Conservation (phyloP, 2,329 filamentous ascomycete genomes). For the Colletotrichum australisinense region DNA sequence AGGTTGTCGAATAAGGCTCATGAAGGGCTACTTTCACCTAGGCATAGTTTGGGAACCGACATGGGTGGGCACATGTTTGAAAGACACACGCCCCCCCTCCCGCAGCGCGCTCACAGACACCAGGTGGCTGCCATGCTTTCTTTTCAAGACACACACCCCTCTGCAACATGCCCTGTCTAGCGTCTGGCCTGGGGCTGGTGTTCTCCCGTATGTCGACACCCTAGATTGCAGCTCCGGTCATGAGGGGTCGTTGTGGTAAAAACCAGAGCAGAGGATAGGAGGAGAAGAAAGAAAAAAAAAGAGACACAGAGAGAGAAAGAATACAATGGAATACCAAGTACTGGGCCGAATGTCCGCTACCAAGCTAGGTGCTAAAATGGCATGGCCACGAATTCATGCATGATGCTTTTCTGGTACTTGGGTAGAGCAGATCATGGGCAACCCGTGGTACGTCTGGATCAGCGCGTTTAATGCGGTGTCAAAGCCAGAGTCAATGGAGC, state of each 20-base stretch:
- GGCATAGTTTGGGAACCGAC: conserved; percentile 35
- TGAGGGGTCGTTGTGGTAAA: conserved; percentile 20
- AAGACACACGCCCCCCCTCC: conserved; percentile 30
- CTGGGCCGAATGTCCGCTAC: conserved; percentile 45
- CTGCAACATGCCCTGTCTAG: conserved; percentile 19
- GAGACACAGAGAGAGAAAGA: conserved; percentile 21
- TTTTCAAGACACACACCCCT: conserved; percentile 29
- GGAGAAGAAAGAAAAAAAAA: too few species aligned
- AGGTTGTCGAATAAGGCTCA: conserved; percentile 35
- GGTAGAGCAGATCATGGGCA: conserved; percentile 44
- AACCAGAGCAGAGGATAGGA: not conserved
- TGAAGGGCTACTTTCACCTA: conserved; percentile 27
- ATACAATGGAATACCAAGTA: conserved; percentile 42
- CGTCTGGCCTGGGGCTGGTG: conserved; percentile 27
- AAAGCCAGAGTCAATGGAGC: conserved; percentile 23
- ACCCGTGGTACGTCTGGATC: conserved; percentile 41
- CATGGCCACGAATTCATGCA: conserved; percentile 60
- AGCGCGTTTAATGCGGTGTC: conserved; percentile 40
- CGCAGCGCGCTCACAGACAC: conserved; percentile 29
- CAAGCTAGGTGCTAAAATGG: conserved; percentile 48
- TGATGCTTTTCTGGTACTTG: conserved; percentile 39
- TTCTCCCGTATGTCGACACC: conserved; percentile 31
- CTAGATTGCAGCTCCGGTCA: conserved; percentile 13
- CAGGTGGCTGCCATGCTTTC: conserved; percentile 35
- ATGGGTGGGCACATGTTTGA: conserved; percentile 35